Percentiles rank a stretch among this genome's conserved stretches.
Evolutionary conservation across 225 moss, liverwort and hornwort species (phyloP).

Genomic region (Straminergon stramineum): DNA sequence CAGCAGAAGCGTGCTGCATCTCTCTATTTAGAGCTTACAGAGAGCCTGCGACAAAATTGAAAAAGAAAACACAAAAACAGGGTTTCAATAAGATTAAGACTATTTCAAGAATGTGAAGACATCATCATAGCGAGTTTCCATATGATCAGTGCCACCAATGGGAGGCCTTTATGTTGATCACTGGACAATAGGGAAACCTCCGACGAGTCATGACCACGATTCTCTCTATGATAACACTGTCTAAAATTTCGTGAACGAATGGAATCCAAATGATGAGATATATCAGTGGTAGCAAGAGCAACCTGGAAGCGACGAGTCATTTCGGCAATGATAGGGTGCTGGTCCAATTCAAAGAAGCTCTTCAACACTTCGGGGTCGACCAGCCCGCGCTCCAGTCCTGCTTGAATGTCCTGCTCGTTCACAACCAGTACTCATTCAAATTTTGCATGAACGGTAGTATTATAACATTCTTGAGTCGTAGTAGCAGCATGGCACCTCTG

Average conservation of each 20-base stretch:
- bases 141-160: not conserved
- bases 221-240: not conserved
- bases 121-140: not conserved
- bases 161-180: not conserved
- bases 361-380: constrained; percentile 74
- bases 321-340: constrained; percentile 72
- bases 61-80: not conserved
- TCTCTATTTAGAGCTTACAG: not conserved
- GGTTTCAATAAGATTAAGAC: not conserved
- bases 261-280: not conserved
- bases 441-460: not conserved
- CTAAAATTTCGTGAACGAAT: not conserved
- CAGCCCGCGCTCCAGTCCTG: constrained; percentile 78
- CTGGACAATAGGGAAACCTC: not conserved
- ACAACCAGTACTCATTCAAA: not conserved
- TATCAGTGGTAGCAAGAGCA: not conserved
- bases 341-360: constrained; percentile 87
- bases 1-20: not conserved
- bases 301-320: constrained; percentile 85
- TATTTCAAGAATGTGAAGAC: not conserved
- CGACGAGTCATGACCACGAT: not conserved
- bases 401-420: constrained; percentile 68
- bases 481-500: too few species aligned
- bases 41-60: not conserved
- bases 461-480: too few species aligned